These are phyloP conservation scores for Paramecium pentaurelia DNA, from an alignment of 73 alveolate genomes.

Conservation along the genomic window DNA sequence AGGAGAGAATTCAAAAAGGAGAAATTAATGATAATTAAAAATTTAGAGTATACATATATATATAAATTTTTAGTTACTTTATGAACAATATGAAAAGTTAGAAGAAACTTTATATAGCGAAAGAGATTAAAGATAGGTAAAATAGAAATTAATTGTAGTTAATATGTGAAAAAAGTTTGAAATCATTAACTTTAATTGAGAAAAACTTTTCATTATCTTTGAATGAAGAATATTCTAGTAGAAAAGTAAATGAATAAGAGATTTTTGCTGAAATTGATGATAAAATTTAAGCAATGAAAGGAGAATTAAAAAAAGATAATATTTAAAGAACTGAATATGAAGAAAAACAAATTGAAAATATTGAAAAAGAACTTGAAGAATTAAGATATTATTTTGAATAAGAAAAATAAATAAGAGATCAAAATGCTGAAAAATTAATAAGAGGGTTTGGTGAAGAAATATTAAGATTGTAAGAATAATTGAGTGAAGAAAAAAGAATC, in stretches of 20 bases:
- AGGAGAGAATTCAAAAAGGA: slow-evolving; percentile 37
- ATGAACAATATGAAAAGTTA: slow-evolving; percentile 9
- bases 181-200: slow-evolving; percentile 22
- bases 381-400: slow-evolving; percentile 28
- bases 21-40: slow-evolving; percentile 43
- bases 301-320: slow-evolving; percentile 30
- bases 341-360: slow-evolving; percentile 16
- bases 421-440: slow-evolving; percentile 35
- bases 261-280: slow-evolving; percentile 52
- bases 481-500: slow-evolving; percentile 25
- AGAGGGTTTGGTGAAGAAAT: slow-evolving; percentile 48
- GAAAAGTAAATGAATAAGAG: slow-evolving; percentile 48
- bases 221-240: slow-evolving; percentile 44
- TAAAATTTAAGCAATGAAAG: slow-evolving; percentile 19
- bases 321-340: slow-evolving; percentile 18
- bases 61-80: not conserved
- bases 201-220: slow-evolving; percentile 23
- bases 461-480: slow-evolving; percentile 15
- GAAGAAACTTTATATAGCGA: slow-evolving; percentile 11
- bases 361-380: slow-evolving; percentile 44
- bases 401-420: slow-evolving; percentile 32
- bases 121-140: slow-evolving; percentile 41
- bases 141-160: not conserved
- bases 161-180: slow-evolving; percentile 23
- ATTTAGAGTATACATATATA: not conserved